Evolutionary conservation across 2,329 filamentous ascomycete genomes (phyloP), one percentile per base, ranked within the genome.

Genomic region (Calonectria honghensis): DNA sequence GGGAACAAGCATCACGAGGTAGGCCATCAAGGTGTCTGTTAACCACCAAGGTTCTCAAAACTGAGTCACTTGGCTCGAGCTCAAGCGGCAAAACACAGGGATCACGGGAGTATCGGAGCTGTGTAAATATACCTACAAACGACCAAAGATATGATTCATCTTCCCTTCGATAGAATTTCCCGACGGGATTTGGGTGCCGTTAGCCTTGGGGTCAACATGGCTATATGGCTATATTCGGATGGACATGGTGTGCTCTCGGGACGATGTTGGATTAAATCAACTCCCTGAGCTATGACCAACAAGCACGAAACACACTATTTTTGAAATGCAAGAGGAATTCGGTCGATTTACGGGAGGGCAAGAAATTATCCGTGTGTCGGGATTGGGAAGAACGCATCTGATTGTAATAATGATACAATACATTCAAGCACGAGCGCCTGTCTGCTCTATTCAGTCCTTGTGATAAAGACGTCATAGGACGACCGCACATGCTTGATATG

Each of bases 1-100:
- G n/a, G 54, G 20, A 31, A 37, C 24, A 24, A 37, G 32, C 20
- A 59, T 24, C 54, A 37, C 54, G 14, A 39, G 54, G 32, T 59
- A 13, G 54, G 54, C 24, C 54, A 59, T 59, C 54, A 59, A 18
- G 54, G 54, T 59, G 54, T 35, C 20, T 16, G 32, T n/a, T 59
- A 13, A n/a, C 54, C 32, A 59, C 9, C 20, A 59, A 14, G 54
- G 54, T 59, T 59, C 54, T 37, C 54, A 59, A 11, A n/a, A 37
- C 20, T 32, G 52, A 32, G 31, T n/a, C 29, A 35, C 16, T 27
- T 37, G 32, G 54, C 32, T 39, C 54, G 32, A 35, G 31, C 20
- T n/a, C 18, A 35, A 37, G 32, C 7, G 29, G 5, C 9, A 18
- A 20, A 35, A 20, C 16, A 20, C 6, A 1, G 20, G 52, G 18